Evolutionary conservation across 192 early-diverging fungal species (phyloP).

Genomic region (Jimgerdemannia lactiflua): DNA sequence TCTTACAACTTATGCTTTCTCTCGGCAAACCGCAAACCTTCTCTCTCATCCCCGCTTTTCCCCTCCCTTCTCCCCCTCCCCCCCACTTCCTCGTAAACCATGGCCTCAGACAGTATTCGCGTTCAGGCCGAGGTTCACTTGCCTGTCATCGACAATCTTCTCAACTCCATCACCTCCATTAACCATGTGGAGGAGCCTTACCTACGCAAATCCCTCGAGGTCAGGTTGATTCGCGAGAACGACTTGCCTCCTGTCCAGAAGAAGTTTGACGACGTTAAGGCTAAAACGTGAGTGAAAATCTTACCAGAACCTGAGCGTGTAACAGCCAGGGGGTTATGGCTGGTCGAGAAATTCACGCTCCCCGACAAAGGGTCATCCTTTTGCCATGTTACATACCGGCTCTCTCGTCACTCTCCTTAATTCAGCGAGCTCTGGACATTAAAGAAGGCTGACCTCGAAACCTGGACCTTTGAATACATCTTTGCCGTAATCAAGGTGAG

Average conservation of each 20-base stretch:
- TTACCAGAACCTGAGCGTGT: neutral
- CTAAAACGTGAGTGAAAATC: neutral
- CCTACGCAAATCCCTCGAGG: neutral
- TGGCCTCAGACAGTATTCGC: neutral
- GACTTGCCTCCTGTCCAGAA: neutral
- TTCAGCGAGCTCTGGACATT: neutral
- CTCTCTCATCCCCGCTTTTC: neutral
- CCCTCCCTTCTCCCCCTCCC: neutral
- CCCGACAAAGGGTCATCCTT: neutral
- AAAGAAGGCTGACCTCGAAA: neutral
- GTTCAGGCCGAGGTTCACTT: neutral
- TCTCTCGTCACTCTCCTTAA: neutral
- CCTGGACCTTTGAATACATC: neutral
- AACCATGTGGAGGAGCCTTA: neutral
- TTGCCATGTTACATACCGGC: too few relatives aligned
- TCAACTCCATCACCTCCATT: neutral
- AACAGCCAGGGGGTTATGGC: neutral
- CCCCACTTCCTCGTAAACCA: neutral
- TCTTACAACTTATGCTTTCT: too few relatives aligned
- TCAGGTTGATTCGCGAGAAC: neutral
- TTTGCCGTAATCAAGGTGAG: neutral
- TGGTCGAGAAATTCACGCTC: too few relatives aligned
- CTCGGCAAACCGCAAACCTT: too few relatives aligned
- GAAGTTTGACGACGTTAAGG: neutral
- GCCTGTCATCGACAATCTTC: neutral